Evolutionary conservation across 163 green algal genomes (phyloP), one percentile per base, ranked within the genome.

Genomic region (Trebouxiophyceae sp.): DNA sequence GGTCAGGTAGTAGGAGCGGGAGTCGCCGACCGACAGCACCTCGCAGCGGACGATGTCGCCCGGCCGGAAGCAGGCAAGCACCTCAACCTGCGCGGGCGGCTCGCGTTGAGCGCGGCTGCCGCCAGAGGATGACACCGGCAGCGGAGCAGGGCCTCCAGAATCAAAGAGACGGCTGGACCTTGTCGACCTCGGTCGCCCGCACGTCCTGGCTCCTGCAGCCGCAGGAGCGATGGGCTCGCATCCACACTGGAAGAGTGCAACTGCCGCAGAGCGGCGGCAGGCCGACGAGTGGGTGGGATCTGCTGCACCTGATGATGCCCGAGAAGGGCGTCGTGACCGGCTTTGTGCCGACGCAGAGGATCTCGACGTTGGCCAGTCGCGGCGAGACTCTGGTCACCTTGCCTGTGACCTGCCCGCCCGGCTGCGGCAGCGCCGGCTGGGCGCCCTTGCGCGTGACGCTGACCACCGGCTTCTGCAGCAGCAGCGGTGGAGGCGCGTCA

Each of bases 21-120:
- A 80, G 57, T 95, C 89, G 30, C 91, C 91, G 34, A 97, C 63
- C 7, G 84, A 93, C 22, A 95, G 63, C 29, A 96, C 79, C 68
- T 89, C 63, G 3, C 84, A 82, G 2, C 82, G 68, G 28, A 97
- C 84, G 4, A 96, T 77, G 79, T 97, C 91, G 1, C 89, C 89
- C 2, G 91, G 90, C 24, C 88, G 79, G 80, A 96, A 97, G 77
- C 84, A 91, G 44, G 79, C 70, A 54, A 84, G 74, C 62, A 95
- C 82, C n/a, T 92, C 72, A 27, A 95, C 72, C 71, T 84, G 67
- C 60, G 4, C 26, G 23, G 16, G 8, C 5, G 5, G 23, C 47
- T 8, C 5, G 47, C 47, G 23, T 57, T 24, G 26, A n/a, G n/a
- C n/a, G n/a, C n/a, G n/a, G n/a, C n/a, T n/a, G n/a, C n/a, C n/a